These are phyloP conservation scores for Aspergillus sclerotiicarbonarius DNA, from an alignment of 495 filamentous ascomycete species.

Conservation along the genomic window DNA sequence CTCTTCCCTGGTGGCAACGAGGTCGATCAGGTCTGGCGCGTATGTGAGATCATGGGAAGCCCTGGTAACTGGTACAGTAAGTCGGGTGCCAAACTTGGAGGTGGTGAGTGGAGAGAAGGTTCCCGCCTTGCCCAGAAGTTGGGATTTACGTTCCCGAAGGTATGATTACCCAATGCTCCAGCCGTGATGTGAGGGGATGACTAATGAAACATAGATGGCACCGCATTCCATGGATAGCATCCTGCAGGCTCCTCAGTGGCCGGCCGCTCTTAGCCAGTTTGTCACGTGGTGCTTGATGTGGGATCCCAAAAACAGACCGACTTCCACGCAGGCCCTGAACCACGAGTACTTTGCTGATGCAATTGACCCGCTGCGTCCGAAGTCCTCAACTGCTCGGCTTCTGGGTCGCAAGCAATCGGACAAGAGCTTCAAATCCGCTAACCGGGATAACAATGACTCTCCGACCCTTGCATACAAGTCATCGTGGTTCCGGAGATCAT, in stretches of 20 bases:
- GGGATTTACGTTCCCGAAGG: slow-evolving; percentile 96
- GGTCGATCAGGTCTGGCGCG: slow-evolving; percentile 98
- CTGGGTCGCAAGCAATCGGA: slow-evolving; percentile 87
- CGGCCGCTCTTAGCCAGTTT: slow-evolving; percentile 79
- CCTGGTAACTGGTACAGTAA: slow-evolving; percentile 98
- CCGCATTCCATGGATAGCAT: slow-evolving; percentile 96
- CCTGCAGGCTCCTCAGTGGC: slow-evolving; percentile 87
- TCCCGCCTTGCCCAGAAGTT: slow-evolving; percentile 89
- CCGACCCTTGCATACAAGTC: slow-evolving; percentile 74
- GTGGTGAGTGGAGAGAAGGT: slow-evolving; percentile 97
- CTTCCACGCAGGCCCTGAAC: slow-evolving; percentile 86
- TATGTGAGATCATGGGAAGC: slow-evolving; percentile 99
- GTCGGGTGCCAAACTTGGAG: slow-evolving; percentile 79
- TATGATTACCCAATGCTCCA: slow-evolving; percentile 24
- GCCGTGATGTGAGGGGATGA: slow-evolving; percentile 13
- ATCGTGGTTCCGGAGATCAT: slow-evolving; percentile 94
- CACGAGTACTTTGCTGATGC: slow-evolving; percentile 98
- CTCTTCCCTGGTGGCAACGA: slow-evolving; percentile 97
- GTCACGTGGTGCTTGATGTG: slow-evolving; percentile 99
- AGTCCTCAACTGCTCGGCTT: slow-evolving; percentile 79
- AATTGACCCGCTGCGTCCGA: slow-evolving; percentile 87
- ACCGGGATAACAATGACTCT: slow-evolving; percentile 65
- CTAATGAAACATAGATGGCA: slow-evolving; percentile 67
- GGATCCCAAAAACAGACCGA: slow-evolving; percentile 93
- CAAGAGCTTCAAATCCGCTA: slow-evolving; percentile 55